Evolutionary conservation across 768 basidiomycete genomes (phyloP), one percentile per base, ranked within the genome.

Genomic region (Boletus patriciae): DNA sequence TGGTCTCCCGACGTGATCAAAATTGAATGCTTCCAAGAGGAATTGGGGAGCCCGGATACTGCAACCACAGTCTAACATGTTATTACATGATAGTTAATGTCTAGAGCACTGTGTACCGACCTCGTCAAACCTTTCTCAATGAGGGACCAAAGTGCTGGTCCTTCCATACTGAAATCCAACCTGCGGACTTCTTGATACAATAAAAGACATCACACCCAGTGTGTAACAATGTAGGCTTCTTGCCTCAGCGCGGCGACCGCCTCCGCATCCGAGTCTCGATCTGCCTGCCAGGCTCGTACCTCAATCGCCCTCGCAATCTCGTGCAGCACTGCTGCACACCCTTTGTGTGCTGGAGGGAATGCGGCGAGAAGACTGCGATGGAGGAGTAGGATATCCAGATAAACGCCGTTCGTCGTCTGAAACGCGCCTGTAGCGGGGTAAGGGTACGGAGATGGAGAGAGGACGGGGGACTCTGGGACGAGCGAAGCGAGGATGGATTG

Each of bases 341-440:
- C 80, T 55, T 59, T 70, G 74, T 91, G 89, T 12, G 76, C 84
- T 52, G 76, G 74, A 19, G 89, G 88, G 65, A 76, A 85, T 11
- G 85, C 80, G 59, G 72, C 75, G 58, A 86, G 77, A 37, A 87
- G 81, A 67, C 86, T 83, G 66, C 89, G 87, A 74, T 92, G 89
- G 0, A 84, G 83, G 72, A 90, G 88, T 64, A 92, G 85, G 50
- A 81, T 78, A 66, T 92, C 89, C 71, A 92, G 81, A 66, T 90
- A 92, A 56, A 82, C 87, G 63, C 88, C 88, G 73, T 81, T 79
- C 46, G 86, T 87, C 53, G 86, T 89, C 62, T 72, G 70, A 56
- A 77, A 73, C 9, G 56, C 63, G 46, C 60, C 69, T 54, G 67
- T 54, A 12, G 47, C 54, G 61, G 70, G 71, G 19, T 72, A 72